phyloP scores from a whole-genome alignment of 2,329 filamentous ascomycete species.

The Colletotrichum siamense region DNA sequence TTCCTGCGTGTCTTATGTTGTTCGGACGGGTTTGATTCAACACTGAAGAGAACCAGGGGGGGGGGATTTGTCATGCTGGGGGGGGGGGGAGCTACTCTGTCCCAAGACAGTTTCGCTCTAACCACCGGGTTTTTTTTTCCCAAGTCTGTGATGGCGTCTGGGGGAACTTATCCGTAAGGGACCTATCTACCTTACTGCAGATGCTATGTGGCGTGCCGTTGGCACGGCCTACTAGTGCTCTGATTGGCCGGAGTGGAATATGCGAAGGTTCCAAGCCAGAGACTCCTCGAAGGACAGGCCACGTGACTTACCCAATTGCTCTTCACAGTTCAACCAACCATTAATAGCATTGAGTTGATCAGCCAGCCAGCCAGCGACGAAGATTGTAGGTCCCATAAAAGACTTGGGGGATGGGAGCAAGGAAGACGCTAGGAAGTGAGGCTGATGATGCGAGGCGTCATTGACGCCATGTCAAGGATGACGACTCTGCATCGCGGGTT shows the following conservation, averaged over 20 bases:
- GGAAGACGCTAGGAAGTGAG: neutral
- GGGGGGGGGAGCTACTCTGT: neutral
- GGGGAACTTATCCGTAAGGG: neutral
- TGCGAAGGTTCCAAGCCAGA: neutral
- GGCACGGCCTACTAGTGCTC: neutral
- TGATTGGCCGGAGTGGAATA: neutral
- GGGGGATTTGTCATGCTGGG: conserved; percentile 5
- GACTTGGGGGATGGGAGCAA: neutral
- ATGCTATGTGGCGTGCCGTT: neutral
- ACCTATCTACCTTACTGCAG: neutral
- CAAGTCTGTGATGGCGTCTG: neutral
- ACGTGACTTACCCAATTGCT: no score
- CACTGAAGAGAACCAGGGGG: neutral
- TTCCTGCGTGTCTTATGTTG: neutral
- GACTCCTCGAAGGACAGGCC: neutral
- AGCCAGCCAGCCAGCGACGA: no score
- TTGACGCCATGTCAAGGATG: neutral
- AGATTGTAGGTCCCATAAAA: neutral
- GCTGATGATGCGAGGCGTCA: neutral
- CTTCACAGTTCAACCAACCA: no score
- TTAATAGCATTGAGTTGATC: no score
- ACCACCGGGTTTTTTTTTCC: neutral
- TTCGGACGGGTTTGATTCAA: neutral
- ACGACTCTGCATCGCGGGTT: neutral
- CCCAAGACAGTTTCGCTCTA: neutral